Base-by-base conservation (phyloP, 2,329 filamentous ascomycete genomes). In the Cladophialophora carrionii region DNA sequence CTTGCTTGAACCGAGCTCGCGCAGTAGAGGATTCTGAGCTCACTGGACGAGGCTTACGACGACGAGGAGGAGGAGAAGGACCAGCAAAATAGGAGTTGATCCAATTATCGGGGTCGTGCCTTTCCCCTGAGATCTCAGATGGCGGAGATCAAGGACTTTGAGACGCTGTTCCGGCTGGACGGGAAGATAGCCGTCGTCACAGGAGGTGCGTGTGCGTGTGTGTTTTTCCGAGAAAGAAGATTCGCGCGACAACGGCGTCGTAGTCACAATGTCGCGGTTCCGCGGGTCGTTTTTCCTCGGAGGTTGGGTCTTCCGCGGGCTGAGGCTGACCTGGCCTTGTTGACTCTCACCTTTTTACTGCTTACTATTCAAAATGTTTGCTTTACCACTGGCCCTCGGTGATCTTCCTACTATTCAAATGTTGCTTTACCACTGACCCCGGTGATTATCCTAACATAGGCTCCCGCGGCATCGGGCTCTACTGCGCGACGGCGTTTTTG, bases 401-500 rank as follows among this genome's bases (percentile, higher is more conserved):
- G n/a, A n/a, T n/a, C n/a, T 29, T 29, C 26, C 26, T 29, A 29
- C 26, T 29, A 29, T 29, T 29, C 26, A 29, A 29, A 24, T 26
- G 31, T 56, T 56, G 34, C 20, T 41, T n/a, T 7, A n/a, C 22
- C 20, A 4, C 9, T 32, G 2, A 26, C 57, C 12, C 12, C n/a
- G n/a, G n/a, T n/a, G n/a, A n/a, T n/a, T n/a, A n/a, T n/a, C 17
- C 24, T 52, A 9, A 49, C 46, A 14, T 52, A 69, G 65, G 63
- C 34, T 68, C 57, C 43, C 60, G 79, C 77, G 78, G 57, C 77
- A 65, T 65, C 20, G 67, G 67, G 20, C 62, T 67, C n/a, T 63
- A 69, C 46, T 57, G 55, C 20, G 65, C 67, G 4, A 61, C 67
- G 1, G 64, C 58, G 12, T 62, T 69, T 29, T 62, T 69, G 3